Evolutionary conservation across 2,329 filamentous ascomycete species (phyloP), one percentile per base, ranked within the genome.

Genomic region (Fusarium lateritium): DNA sequence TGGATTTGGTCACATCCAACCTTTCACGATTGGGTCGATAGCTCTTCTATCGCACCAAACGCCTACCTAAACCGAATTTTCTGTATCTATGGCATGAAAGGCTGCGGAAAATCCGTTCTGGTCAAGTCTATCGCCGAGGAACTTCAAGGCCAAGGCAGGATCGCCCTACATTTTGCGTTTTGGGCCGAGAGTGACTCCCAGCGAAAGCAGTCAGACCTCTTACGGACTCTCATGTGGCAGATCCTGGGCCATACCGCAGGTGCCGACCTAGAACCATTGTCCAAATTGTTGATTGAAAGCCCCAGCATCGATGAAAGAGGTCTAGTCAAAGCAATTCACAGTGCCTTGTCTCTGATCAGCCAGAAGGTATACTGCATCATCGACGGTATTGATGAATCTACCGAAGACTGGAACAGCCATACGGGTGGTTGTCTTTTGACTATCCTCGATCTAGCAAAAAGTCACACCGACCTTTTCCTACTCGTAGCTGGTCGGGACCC

Each of bases 231-330:
- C 5, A 10, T 13, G 0, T 52, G 49, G 36, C 36, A 52, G 6
- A 6, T 3, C 0, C 3, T 8, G 0, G 8, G 36, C 5, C 24
- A 2, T 2, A 19, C 22, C 2, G 5, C 1, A 7, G 24, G 22
- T 22, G 5, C 0, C 0, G n/a, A 31, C 1, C 13, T 52, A 2
- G 9, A 52, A 14, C 8, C 7, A 17, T 2, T 52, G 2, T 42
- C 19, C 13, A 17, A n/a, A 14, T 0, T 13, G 3, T n/a, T 52
- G n/a, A 22, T 21, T 0, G 0, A 6, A 4, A 40, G 19, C 11
- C 8, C 38, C 11, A 7, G 24, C 7, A 28, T 52, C 14, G 9
- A 42, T 8, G 14, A 40, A 31, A 0, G 36, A 3, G 5, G 13
- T 9, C 14, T 47, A 17, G 5, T 47, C 3, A 4, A 24, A 5